phyloP scores from a whole-genome alignment of 2,329 filamentous ascomycete genomes.

The Colletotrichum sp. region DNA sequence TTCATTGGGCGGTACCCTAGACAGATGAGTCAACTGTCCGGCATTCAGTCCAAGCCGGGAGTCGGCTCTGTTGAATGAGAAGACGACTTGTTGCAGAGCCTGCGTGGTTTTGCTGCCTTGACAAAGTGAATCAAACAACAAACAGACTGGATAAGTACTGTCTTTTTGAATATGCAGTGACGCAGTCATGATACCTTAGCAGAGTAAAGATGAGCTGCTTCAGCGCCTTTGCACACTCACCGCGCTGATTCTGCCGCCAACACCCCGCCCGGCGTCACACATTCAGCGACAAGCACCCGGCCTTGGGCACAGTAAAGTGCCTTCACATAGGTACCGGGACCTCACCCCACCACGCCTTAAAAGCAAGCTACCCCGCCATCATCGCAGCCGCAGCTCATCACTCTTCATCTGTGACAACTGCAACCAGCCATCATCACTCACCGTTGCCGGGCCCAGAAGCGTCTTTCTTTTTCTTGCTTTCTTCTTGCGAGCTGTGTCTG shows the following conservation, averaged over 20 bases:
- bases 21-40: neutral
- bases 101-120: neutral
- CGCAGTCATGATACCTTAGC: neutral
- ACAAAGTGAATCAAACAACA: neutral
- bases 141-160: neutral
- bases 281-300: neutral
- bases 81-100: neutral
- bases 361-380: slow-evolving; percentile 20
- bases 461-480: neutral
- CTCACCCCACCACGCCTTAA: slow-evolving; percentile 11
- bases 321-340: neutral
- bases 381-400: neutral
- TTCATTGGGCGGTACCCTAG: neutral
- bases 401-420: neutral
- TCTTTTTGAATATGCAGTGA: neutral
- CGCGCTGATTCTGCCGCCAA: neutral
- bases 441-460: neutral
- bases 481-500: neutral
- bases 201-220: neutral
- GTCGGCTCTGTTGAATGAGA: neutral
- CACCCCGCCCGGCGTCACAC: neutral
- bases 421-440: neutral
- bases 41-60: neutral
- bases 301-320: neutral
- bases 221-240: neutral